Percentiles rank a stretch among this genome's conserved stretches.
phyloP scores from a whole-genome alignment of 2,329 filamentous ascomycete genomes.

The Microdochium paspali region DNA sequence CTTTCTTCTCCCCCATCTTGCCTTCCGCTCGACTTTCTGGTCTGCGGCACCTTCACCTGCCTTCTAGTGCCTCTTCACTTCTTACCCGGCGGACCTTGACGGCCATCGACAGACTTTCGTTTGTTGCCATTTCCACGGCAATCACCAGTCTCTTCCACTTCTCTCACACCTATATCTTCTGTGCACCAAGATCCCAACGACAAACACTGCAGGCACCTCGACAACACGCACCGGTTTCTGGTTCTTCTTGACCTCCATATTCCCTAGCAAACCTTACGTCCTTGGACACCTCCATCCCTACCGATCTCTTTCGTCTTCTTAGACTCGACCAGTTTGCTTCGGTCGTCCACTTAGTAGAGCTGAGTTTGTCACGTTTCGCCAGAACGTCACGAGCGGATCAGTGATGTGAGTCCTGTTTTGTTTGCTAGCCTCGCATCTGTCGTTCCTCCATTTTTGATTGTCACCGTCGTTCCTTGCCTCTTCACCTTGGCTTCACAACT shows the following conservation, averaged over 20 bases:
- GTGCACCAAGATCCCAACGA: too few species aligned
- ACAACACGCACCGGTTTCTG: background rate
- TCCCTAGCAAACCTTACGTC: background rate
- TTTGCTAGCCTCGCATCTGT: background rate
- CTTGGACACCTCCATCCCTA: background rate
- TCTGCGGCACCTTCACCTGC: background rate
- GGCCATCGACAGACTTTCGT: background rate
- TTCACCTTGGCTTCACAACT: background rate
- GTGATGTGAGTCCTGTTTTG: background rate
- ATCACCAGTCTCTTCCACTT: background rate
- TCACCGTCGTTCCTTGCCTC: background rate
- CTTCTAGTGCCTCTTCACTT: background rate
- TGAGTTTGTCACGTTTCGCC: background rate
- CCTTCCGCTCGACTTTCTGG: background rate
- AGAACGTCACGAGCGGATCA: background rate
- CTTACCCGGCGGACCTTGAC: background rate
- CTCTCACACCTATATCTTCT: too few species aligned
- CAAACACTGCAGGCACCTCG: too few species aligned
- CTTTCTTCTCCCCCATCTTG: background rate
- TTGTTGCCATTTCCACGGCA: background rate
- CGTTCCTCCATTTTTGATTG: background rate
- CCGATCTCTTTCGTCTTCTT: background rate
- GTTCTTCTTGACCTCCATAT: background rate
- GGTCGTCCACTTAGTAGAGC: background rate
- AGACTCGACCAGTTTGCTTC: background rate